Conservation (phyloP, 768 basidiomycete species). For the Naematelia aurantialba region DNA sequence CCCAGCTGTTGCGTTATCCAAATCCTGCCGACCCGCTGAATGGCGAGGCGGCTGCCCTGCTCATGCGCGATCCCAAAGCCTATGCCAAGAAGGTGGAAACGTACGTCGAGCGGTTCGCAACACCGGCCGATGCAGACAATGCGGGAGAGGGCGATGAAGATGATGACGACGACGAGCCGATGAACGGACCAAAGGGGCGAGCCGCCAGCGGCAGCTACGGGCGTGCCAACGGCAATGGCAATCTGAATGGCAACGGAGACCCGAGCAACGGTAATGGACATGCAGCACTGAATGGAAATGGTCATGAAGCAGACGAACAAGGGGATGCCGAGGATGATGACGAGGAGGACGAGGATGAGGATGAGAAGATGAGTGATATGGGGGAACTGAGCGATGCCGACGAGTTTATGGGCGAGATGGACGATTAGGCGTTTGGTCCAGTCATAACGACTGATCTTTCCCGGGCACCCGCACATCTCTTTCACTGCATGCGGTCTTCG, state of each 20-base stretch:
- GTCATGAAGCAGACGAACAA: constrained; percentile 8
- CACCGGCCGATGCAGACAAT: constrained; percentile 80
- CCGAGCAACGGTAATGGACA: constrained; percentile 13
- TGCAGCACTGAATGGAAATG: constrained; percentile 5
- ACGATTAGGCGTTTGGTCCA: constrained; percentile 36
- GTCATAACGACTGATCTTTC: not conserved
- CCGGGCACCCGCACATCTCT: not conserved
- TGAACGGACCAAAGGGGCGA: constrained; percentile 4
- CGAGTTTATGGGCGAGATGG: constrained; percentile 48
- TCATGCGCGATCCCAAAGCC: constrained; percentile 95
- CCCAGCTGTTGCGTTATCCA: constrained; percentile 93
- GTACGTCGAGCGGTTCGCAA: constrained; percentile 93
- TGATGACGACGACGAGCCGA: constrained; percentile 50
- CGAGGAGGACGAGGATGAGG: constrained; percentile 62
- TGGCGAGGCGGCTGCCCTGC: constrained; percentile 91
- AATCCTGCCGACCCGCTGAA: constrained; percentile 98
- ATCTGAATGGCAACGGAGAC: constrained; percentile 16
- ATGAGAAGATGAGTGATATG: constrained; percentile 50
- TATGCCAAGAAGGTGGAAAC: constrained; percentile 95
- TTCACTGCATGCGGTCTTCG: too few species aligned
- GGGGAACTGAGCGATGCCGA: constrained; percentile 47
- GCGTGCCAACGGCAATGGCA: constrained; percentile 7
- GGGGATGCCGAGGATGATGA: constrained; percentile 15
- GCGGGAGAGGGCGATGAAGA: constrained; percentile 59
- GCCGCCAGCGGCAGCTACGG: not conserved